Base-by-base conservation (phyloP, 305 asterid species). In the Petunia hybrid region DNA sequence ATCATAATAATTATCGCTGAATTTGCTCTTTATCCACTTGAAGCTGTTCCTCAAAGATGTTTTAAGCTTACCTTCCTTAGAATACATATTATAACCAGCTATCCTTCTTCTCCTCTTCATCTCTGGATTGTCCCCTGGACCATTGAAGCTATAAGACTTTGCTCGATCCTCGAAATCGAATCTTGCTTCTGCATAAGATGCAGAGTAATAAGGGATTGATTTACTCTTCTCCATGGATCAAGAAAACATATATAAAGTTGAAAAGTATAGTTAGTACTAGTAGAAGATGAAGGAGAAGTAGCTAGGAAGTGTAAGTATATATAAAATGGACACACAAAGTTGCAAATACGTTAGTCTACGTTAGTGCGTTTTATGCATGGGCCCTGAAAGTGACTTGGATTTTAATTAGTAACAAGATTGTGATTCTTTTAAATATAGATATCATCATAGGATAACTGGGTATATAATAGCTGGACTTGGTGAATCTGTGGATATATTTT, bases 21-120 rank as follows among this genome's bases (percentile, higher is more conserved):
- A 90, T 84, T 92, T 93, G 86, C 86, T 91, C 91, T 92, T 95
- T 87, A 95, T 90, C 99, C 99, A 95, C 89, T 91, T 93, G 76
- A 95, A 89, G 87, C 95, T 92, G 90, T 83, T 92, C 75, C 91
- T 91, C 57, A 93, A 75, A 1, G 97, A 92, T 16, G 93, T 89
- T 80, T 91, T 93, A 74, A 95, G 83, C 89, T 92, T 95, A 85
- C 93, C 97, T 89, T 95, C 95, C 83, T 89, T 31, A n/a, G 92
- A 76, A 78, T 88, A 93, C 97, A 87, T 92, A 80, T 95, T 95
- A 77, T 95, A 95, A 39, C 82, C 82, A 41, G 99, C 95, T 82
- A 95, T 91, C 80, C 99, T 91, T 80, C 86, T 90, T 86, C 95
- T 92, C 89, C 91, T 91, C 80, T 80, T 87, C 79, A 77, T 85